Evolutionary conservation across 345 rosid genomes (phyloP), one percentile per base, ranked within the genome.

Genomic region (Murraya koenigii): DNA sequence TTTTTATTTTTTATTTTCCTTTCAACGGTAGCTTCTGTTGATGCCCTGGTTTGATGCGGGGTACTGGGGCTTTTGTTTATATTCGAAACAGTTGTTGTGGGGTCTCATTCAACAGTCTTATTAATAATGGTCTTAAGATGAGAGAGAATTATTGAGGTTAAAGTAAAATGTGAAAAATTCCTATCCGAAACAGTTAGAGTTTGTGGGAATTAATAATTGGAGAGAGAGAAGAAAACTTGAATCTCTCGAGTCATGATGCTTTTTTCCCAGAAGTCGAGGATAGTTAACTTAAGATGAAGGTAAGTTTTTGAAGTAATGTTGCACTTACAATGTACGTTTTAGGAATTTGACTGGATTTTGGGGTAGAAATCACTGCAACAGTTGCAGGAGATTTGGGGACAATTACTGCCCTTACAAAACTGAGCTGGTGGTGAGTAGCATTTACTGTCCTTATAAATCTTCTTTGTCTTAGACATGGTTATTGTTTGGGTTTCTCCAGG

Each of bases 81-180:
- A 19, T 38, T 38, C 41, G 54, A 52, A 62, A 41, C 9, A 63
- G 77, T 79, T 61, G 36, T 32, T 72, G 72, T 84, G 79, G 81
- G 84, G 69, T 78, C 87, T 70, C 69, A 38, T 60, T 79, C 77
- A 52, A 52, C 61, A 25, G n/a, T n/a, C n/a, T n/a, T n/a, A n/a
- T n/a, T n/a, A n/a, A n/a, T n/a, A n/a, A n/a, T n/a, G 60, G 54
- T 49, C 30, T 75, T 72, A 75, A 41, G 68, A 20, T 77, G 38
- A 73, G 76, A 70, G 80, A n/a, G 36, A 81, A 84, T 83, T 82
- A 75, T 87, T 83, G 49, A 62, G 77, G 60, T 65, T 36, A 58
- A 55, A 69, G 78, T 64, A 71, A 75, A 82, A 69, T 63, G 66
- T 80, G 66, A 80, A 70, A 33, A 35, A n/a, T 41, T 62, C 36